Conservation (phyloP, 2,329 filamentous ascomycete species). For the Neurospora sp. region DNA sequence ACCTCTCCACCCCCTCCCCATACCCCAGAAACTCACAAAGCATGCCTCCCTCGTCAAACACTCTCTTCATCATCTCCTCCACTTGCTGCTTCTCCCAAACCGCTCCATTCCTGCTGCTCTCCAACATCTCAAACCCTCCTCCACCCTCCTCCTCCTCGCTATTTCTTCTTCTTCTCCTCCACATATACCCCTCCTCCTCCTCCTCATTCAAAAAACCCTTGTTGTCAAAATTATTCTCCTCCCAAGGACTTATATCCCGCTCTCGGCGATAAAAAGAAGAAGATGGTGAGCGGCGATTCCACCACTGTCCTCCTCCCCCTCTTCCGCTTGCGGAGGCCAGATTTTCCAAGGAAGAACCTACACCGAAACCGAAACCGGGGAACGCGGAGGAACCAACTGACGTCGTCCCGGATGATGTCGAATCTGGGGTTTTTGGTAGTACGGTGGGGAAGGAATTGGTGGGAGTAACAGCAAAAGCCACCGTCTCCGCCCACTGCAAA, state of each 20-base stretch:
- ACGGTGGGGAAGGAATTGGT: neutral
- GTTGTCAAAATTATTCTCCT: neutral
- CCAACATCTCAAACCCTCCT: neutral
- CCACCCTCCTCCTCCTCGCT: no score
- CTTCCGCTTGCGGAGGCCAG: neutral
- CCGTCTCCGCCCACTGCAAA: neutral
- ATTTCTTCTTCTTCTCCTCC: neutral
- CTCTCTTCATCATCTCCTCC: neutral
- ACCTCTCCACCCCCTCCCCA: neutral
- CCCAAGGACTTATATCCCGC: neutral
- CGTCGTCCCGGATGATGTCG: neutral
- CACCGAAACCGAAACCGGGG: neutral
- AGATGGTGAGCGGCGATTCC: no score
- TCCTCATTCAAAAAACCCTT: neutral
- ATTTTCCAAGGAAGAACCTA: neutral
- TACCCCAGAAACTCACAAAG: neutral
- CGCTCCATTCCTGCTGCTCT: neutral
- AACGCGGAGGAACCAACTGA: neutral
- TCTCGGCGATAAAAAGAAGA: neutral
- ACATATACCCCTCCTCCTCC: neutral
- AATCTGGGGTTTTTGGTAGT: neutral
- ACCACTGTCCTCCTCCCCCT: neutral
- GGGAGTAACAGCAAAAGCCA: neutral
- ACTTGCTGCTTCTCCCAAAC: neutral
- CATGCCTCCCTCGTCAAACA: neutral